phyloP scores from a whole-genome alignment of 371 early-diverging fungal genomes.

The Mucor circinelloides region DNA sequence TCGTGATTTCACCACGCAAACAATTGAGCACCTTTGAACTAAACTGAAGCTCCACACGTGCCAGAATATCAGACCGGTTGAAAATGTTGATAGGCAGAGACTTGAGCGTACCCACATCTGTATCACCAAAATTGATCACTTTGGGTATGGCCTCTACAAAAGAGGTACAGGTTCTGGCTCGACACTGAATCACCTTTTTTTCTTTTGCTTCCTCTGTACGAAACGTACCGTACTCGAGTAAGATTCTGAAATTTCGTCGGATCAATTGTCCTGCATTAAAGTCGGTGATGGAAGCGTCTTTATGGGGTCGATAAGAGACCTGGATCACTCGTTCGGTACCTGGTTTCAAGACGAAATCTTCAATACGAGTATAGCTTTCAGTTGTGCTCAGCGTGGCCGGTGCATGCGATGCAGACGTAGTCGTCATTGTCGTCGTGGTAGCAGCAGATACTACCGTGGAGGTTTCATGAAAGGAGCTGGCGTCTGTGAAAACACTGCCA shows the following conservation, averaged over 20 bases:
- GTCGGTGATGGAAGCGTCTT: conserved; percentile 59
- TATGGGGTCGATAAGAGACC: conserved; percentile 78
- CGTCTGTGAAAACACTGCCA: conserved; percentile 15
- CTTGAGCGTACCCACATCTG: conserved; percentile 92
- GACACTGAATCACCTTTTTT: conserved; percentile 88
- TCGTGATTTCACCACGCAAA: conserved; percentile 74
- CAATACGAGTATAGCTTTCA: conserved; percentile 69
- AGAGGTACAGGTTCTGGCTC: conserved; percentile 91
- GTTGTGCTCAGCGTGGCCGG: background rate
- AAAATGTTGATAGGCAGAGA: conserved; percentile 80
- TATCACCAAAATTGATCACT: conserved; percentile 91
- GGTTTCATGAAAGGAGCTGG: conserved; percentile 12
- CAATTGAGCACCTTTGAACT: conserved; percentile 93
- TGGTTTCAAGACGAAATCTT: conserved; percentile 85
- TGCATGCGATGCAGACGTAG: background rate
- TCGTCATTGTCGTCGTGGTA: background rate
- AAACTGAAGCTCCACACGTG: conserved; percentile 85
- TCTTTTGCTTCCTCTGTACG: conserved; percentile 64
- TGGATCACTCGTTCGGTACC: conserved; percentile 85
- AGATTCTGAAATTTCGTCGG: conserved; percentile 77
- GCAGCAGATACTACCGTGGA: background rate
- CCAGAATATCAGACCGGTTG: conserved; percentile 88
- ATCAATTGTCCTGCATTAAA: conserved; percentile 78
- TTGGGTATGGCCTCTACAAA: conserved; percentile 86
- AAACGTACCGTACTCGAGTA: conserved; percentile 68